These are phyloP conservation scores for Oryza brachyantha DNA, from an alignment of 176 grass and related monocot species.

Conservation along the genomic window DNA sequence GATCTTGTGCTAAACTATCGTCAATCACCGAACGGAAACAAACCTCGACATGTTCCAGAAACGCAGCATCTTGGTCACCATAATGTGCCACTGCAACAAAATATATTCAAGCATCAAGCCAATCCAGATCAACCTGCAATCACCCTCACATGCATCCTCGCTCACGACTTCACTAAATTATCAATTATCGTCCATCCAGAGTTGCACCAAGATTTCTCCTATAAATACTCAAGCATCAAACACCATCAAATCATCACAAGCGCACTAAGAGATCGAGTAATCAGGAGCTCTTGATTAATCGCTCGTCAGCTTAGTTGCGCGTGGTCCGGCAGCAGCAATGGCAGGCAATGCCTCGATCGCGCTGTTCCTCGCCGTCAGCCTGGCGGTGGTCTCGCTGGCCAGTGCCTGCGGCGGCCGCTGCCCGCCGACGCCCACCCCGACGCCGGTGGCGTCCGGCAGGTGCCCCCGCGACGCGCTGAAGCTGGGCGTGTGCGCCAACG, in stretches of 20 bases:
- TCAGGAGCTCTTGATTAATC: background rate
- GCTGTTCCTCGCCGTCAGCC: constrained; percentile 32
- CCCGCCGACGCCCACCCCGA: constrained; percentile 7
- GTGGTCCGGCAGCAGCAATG: constrained; percentile 31
- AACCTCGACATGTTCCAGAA: background rate
- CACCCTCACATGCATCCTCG: background rate
- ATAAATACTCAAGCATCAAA: background rate
- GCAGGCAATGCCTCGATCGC: constrained; percentile 30
- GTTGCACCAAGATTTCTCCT: background rate
- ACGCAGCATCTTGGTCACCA: constrained; percentile 25
- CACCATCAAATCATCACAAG: constrained; percentile 6
- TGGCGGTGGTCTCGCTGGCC: constrained; percentile 22
- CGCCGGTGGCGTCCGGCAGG: background rate
- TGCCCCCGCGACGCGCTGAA: constrained; percentile 55
- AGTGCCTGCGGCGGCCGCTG: background rate
- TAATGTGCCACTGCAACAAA: background rate
- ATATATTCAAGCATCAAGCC: background rate
- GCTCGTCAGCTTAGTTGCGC: background rate
- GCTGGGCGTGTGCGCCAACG: constrained; percentile 44
- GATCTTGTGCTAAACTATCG: constrained; percentile 7
- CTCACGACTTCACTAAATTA: background rate
- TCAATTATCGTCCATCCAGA: too few relatives aligned
- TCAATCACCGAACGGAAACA: constrained; percentile 21
- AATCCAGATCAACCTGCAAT: background rate
- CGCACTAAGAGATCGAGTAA: background rate